These are phyloP conservation scores for Dictyostelium purpureum DNA, from an alignment of 78 protist species.

Conservation along the genomic window DNA sequence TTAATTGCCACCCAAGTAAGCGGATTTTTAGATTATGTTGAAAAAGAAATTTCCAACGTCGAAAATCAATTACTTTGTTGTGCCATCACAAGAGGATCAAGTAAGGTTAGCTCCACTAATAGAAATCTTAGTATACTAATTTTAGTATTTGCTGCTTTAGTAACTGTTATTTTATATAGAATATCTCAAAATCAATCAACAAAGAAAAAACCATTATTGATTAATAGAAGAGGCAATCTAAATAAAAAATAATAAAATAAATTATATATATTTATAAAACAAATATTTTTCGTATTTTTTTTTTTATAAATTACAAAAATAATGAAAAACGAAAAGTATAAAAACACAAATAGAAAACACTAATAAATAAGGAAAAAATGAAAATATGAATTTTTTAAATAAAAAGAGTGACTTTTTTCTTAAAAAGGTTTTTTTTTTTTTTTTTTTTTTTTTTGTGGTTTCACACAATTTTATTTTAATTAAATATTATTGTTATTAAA, in stretches of 20 bases:
- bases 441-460: not conserved
- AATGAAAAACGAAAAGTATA: not conserved
- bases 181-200: not conserved
- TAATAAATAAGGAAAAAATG: not conserved
- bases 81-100: not conserved
- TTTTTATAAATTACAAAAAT: no score
- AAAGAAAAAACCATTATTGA: not conserved
- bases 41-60: conserved; percentile 10
- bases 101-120: not conserved
- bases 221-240: not conserved
- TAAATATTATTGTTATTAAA: not conserved
- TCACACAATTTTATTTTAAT: not conserved
- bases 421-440: no score
- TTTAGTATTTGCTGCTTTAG: not conserved
- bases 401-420: not conserved
- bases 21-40: conserved; percentile 59
- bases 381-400: not conserved
- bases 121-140: not conserved
- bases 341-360: not conserved
- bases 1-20: not conserved
- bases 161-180: not conserved
- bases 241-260: not conserved
- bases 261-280: no score
- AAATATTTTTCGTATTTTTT: no score
- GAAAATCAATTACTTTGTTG: conserved; percentile 61